phyloP scores from a whole-genome alignment of 768 basidiomycete genomes.

The Lentinula detonsa region DNA sequence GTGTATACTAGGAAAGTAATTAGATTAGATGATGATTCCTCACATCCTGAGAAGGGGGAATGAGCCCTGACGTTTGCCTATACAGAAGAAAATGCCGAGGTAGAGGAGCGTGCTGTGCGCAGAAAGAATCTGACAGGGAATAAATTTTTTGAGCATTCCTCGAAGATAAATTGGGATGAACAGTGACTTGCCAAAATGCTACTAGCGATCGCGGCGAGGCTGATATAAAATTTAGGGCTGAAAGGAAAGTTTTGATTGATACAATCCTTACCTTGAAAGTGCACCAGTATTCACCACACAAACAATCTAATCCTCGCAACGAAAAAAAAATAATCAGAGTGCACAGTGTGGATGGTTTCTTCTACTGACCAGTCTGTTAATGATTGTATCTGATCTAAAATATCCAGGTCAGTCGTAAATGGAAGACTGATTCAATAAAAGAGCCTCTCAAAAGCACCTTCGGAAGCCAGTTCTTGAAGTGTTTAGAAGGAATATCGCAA shows the following conservation, averaged over 20 bases:
- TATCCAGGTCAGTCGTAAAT: background rate
- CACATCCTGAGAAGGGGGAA: background rate
- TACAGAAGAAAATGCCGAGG: background rate
- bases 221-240: too few relatives aligned
- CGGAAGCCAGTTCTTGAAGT: slow-evolving; percentile 43
- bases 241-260: too few relatives aligned
- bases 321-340: background rate
- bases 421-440: background rate
- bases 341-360: background rate
- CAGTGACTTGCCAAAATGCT: too few relatives aligned
- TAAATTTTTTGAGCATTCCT: too few relatives aligned
- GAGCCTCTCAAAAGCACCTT: slow-evolving; percentile 17
- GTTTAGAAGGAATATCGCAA: slow-evolving; percentile 34
- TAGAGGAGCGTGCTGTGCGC: too few relatives aligned
- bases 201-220: too few relatives aligned
- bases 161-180: too few relatives aligned
- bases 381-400: slow-evolving; percentile 39
- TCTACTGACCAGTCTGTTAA: slow-evolving; percentile 32
- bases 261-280: slow-evolving; percentile 24
- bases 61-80: background rate
- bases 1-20: too few relatives aligned
- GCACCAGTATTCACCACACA: slow-evolving; percentile 39
- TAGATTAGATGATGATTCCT: too few relatives aligned
- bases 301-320: slow-evolving; percentile 24
- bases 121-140: too few relatives aligned